These are phyloP conservation scores for Aspergillus saccharolyticus DNA, from an alignment of 495 filamentous ascomycete species.

Conservation along the genomic window DNA sequence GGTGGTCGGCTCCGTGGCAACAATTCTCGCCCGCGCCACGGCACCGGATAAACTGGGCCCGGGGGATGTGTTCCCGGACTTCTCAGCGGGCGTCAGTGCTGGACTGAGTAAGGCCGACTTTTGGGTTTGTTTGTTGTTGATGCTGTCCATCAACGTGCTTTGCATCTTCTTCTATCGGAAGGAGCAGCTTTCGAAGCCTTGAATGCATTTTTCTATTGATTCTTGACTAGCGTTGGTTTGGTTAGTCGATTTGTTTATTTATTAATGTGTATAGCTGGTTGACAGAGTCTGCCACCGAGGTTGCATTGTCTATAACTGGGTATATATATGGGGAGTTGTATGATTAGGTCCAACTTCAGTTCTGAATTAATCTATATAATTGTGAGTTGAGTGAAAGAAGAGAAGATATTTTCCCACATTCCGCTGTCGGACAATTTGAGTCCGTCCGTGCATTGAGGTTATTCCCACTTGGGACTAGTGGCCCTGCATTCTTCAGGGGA, in stretches of 20 bases:
- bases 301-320: no score
- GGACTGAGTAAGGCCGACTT: slow-evolving; percentile 52
- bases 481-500: not conserved
- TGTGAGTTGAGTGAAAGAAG: no score
- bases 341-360: no score
- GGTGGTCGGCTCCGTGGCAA: slow-evolving; percentile 43
- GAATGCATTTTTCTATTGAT: not conserved
- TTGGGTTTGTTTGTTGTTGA: slow-evolving; percentile 60
- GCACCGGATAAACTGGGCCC: slow-evolving; percentile 44
- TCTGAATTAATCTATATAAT: no score
- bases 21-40: slow-evolving; percentile 38
- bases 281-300: no score
- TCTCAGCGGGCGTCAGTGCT: slow-evolving; percentile 36
- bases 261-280: not conserved
- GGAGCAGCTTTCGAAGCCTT: slow-evolving; percentile 64
- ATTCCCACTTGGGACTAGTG: no score
- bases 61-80: slow-evolving; percentile 39
- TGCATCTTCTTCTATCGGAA: slow-evolving; percentile 58
- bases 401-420: no score
- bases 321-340: no score
- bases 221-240: not conserved
- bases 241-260: not conserved
- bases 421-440: no score
- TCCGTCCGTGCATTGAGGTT: no score
- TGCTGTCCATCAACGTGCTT: slow-evolving; percentile 22